These are phyloP conservation scores for Aspergillus sp. DNA, from an alignment of 2,329 filamentous ascomycete genomes.

Conservation along the genomic window DNA sequence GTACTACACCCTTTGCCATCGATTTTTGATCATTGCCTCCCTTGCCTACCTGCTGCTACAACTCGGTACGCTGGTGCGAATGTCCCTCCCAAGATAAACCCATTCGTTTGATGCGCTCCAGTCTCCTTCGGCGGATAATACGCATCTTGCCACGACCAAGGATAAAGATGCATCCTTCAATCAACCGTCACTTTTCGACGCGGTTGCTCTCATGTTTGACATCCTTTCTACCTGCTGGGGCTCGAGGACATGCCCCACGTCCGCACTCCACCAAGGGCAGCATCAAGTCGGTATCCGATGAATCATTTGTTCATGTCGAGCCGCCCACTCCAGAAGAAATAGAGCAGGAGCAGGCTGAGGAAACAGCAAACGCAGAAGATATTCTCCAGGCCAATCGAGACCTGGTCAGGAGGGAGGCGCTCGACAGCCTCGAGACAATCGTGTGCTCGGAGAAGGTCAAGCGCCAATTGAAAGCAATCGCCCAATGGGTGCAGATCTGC, in stretches of 20 bases:
- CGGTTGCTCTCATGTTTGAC: background rate
- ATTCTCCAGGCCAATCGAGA: background rate
- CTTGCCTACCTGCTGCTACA: background rate
- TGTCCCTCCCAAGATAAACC: background rate
- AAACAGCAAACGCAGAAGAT: background rate
- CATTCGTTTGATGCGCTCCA: background rate
- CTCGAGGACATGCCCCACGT: background rate
- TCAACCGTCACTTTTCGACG: background rate
- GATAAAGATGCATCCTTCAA: background rate
- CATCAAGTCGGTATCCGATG: background rate
- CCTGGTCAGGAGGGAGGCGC: constrained; percentile 4
- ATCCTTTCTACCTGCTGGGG: background rate
- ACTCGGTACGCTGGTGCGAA: background rate
- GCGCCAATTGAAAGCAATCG: constrained; percentile 12
- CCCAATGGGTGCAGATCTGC: constrained; percentile 14
- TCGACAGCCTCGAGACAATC: constrained; percentile 8
- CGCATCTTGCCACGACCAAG: background rate
- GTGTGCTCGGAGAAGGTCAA: constrained; percentile 13
- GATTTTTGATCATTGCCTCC: background rate
- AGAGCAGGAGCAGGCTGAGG: background rate
- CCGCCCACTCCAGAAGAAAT: background rate
- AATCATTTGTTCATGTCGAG: background rate
- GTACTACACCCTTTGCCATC: too few relatives aligned
- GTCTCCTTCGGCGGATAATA: background rate
- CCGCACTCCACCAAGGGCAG: background rate